These are phyloP conservation scores for Aspergillus fijiensis DNA, from an alignment of 2,329 filamentous ascomycete genomes.

Conservation along the genomic window DNA sequence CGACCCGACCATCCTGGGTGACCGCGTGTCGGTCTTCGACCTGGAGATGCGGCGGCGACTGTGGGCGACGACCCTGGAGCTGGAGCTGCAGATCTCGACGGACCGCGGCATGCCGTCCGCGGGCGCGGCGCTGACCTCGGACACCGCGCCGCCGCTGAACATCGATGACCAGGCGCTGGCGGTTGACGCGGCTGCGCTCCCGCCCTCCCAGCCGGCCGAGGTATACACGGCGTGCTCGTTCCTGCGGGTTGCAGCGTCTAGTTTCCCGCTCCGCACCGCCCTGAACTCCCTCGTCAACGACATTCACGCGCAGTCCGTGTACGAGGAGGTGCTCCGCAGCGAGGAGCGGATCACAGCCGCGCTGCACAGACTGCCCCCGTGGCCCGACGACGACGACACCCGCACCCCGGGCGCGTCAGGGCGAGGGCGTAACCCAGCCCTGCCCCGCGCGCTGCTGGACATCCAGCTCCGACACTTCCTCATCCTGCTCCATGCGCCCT, in stretches of 20 bases:
- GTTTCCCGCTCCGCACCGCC: conserved; percentile 27
- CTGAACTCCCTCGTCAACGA: conserved; percentile 31
- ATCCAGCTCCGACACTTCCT: conserved; percentile 32
- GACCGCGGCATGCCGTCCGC: conserved; percentile 50
- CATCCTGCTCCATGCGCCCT: conserved; percentile 31
- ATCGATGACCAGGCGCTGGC: conserved; percentile 17
- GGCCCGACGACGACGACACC: conserved; percentile 9
- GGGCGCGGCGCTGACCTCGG: conserved; percentile 16
- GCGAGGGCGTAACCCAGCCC: background rate
- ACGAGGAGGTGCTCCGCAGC: conserved; percentile 26
- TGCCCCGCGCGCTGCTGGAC: conserved; percentile 23
- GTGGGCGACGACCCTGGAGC: conserved; percentile 53
- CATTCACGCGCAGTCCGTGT: conserved; percentile 21
- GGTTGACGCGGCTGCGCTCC: conserved; percentile 22
- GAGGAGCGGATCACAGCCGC: conserved; percentile 27
- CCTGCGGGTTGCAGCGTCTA: conserved; percentile 24
- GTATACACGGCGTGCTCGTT: conserved; percentile 28
- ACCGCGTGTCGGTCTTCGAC: conserved; percentile 45
- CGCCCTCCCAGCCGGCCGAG: conserved; percentile 9
- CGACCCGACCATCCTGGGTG: conserved; percentile 42
- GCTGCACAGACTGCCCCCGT: conserved; percentile 26
- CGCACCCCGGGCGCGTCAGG: background rate
- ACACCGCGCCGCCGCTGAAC: conserved; percentile 21
- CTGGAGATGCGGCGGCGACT: conserved; percentile 49
- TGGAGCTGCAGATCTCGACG: conserved; percentile 53